These are phyloP conservation scores for Rhizopus stolonifer DNA, from an alignment of 371 early-diverging fungal species.

Conservation along the genomic window DNA sequence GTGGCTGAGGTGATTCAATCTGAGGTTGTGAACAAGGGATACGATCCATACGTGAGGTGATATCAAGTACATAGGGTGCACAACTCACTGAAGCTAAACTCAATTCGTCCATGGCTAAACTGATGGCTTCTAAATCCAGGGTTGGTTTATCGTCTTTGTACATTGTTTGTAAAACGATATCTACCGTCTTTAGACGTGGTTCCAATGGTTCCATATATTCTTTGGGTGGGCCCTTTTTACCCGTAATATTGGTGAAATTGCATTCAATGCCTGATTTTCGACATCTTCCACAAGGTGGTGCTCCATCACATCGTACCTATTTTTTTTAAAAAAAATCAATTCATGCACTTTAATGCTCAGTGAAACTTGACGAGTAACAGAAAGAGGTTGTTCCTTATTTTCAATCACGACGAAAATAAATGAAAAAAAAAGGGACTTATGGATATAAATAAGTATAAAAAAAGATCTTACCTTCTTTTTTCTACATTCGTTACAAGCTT, in stretches of 20 bases:
- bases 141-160: background rate
- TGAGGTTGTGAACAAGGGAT: conserved; percentile 6
- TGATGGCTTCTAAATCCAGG: background rate
- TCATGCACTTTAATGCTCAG: conserved; percentile 23
- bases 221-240: conserved; percentile 45
- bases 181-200: conserved; percentile 35
- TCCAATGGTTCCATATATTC: conserved; percentile 47
- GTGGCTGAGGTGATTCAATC: conserved; percentile 9
- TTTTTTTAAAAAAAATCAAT: conserved; percentile 1
- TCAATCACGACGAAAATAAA: no score
- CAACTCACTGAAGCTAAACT: conserved; percentile 14
- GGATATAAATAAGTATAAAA: background rate
- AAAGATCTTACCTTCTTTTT: conserved; percentile 40
- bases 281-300: conserved; percentile 46
- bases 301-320: conserved; percentile 54
- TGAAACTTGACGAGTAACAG: conserved; percentile 39
- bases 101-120: background rate
- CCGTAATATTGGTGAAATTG: conserved; percentile 38
- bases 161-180: conserved; percentile 25
- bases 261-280: conserved; percentile 37
- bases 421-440: no score
- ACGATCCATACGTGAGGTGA: conserved; percentile 17
- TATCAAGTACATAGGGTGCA: conserved; percentile 18
- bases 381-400: background rate
- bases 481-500: conserved; percentile 51